Evolutionary conservation across 2,329 filamentous ascomycete genomes (phyloP), one percentile per base, ranked within the genome.

Genomic region (Tolypocladium endophyticum): DNA sequence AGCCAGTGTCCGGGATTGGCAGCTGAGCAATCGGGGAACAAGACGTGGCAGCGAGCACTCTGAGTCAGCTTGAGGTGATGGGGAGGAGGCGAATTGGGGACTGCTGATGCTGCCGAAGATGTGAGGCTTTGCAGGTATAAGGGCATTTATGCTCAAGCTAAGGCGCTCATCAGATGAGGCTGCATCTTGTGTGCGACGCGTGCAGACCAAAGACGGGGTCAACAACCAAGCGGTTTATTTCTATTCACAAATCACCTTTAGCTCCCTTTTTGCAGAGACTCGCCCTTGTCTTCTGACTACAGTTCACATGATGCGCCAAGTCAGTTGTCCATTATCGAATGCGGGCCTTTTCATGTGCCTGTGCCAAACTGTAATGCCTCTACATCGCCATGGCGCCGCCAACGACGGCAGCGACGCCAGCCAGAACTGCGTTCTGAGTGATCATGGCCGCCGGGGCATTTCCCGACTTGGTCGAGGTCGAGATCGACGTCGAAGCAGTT

Each of bases 381-480:
- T 70, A 76, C 52, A 76, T 36, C 57, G 74, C 56, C 63, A 77
- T 65, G n/a, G 66, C 71, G 60, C 71, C 72, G 9, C 72, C 73
- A 30, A 73, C 65, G 45, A 72, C 56, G 18, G 68, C 70, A 28
- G 70, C 73, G 33, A 73, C 68, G 23, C 73, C 73, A 53, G 70
- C 69, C 41, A 76, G 50, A 6, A 74, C 57, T 20, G 70, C 72
- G 56, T 73, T 73, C 61, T 72, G 70, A 16, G 71, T 72, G 57
- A 66, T 62, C 60, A 69, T 64, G n/a, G 70, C 63, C 2, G 66
- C 68, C 8, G 70, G 72, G 55, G 71, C 72, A 61, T 66, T 73
- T 56, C 63, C 66, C 20, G 65, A 66, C 5, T 57, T 59, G 23
- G 56, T 64, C 59, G 61, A 58, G 57, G 57, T 41, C 20, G 61